Conservation (phyloP, 2,329 filamentous ascomycete genomes). For the Ceratocystis cubensis region DNA sequence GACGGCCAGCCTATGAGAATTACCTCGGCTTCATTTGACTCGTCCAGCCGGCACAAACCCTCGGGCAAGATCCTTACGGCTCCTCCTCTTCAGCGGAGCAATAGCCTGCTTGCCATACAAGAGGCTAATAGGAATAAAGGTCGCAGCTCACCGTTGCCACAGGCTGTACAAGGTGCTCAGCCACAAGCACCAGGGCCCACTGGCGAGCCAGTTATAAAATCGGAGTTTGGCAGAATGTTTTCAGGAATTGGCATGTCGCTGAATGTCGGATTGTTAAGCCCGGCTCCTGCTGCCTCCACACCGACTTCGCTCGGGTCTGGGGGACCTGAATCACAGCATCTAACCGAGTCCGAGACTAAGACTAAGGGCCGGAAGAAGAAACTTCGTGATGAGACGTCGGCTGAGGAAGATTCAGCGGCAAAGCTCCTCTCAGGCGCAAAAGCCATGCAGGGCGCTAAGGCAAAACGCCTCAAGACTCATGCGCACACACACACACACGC, state of each 20-base stretch:
- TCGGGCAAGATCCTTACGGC: conserved; percentile 42
- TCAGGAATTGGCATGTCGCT: conserved; percentile 65
- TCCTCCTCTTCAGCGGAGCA: conserved; percentile 27
- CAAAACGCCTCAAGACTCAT: conserved; percentile 57
- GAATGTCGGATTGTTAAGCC: conserved; percentile 40
- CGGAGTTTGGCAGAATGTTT: conserved; percentile 88
- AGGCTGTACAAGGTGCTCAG: conserved; percentile 87
- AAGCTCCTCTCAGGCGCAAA: conserved; percentile 29
- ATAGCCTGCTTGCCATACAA: conserved; percentile 62
- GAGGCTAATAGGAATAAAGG: conserved; percentile 64
- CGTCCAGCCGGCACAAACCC: conserved; percentile 32
- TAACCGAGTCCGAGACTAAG: conserved; percentile 35
- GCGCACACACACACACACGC: conserved; percentile 30
- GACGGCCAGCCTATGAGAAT: neutral
- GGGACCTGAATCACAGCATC: conserved; percentile 33
- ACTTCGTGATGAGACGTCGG: conserved; percentile 61
- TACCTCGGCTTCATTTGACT: conserved; percentile 24
- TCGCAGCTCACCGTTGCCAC: conserved; percentile 74
- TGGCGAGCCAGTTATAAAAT: conserved; percentile 82
- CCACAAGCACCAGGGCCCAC: conserved; percentile 64
- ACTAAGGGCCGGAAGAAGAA: conserved; percentile 46
- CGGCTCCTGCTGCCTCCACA: conserved; percentile 34
- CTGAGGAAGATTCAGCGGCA: conserved; percentile 50
- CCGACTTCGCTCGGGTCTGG: conserved; percentile 27
- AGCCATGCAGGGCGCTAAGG: conserved; percentile 46